phyloP scores from a whole-genome alignment of 805 yeast species.

The Phaffomyces thermotolerans region DNA sequence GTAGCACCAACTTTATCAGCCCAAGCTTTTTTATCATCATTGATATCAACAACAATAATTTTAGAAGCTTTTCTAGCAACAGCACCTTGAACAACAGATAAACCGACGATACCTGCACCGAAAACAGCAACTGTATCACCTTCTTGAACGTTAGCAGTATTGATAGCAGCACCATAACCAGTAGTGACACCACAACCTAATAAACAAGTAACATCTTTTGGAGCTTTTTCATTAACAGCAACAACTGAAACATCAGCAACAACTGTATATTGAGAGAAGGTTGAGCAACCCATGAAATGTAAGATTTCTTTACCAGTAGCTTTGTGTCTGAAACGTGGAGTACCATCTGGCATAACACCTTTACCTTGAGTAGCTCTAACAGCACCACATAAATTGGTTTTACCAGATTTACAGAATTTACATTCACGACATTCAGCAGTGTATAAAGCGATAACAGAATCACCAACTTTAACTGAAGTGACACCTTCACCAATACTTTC shows the following conservation, averaged over 20 bases:
- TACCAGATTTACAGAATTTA: constrained; percentile 89
- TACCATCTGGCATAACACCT: constrained; percentile 99
- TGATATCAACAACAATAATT: constrained; percentile 82
- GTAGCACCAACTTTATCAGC: constrained; percentile 90
- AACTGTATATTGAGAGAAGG: constrained; percentile 95
- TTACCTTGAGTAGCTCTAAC: constrained; percentile 97
- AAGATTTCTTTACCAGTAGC: constrained; percentile 71
- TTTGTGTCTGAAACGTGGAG: constrained; percentile 73
- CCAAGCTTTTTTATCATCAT: constrained; percentile 79
- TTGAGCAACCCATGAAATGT: constrained; percentile 98
- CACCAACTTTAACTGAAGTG: constrained; percentile 84
- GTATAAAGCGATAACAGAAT: constrained; percentile 87
- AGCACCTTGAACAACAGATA: constrained; percentile 95
- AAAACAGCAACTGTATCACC: constrained; percentile 95
- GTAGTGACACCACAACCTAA: constrained; percentile 99
- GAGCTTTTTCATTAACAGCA: constrained; percentile 79
- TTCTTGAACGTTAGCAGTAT: constrained; percentile 82
- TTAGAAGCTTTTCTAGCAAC: constrained; percentile 70
- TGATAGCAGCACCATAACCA: constrained; percentile 95
- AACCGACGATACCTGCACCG: constrained; percentile 97
- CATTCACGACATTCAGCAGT: constrained; percentile 96
- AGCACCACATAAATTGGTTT: constrained; percentile 93
- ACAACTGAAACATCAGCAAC: constrained; percentile 97
- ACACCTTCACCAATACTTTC: constrained; percentile 95
- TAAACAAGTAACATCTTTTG: constrained; percentile 80